Evolutionary conservation across 495 filamentous ascomycete genomes (phyloP), one percentile per base, ranked within the genome.

Genomic region (Cudoniella acicularis): DNA sequence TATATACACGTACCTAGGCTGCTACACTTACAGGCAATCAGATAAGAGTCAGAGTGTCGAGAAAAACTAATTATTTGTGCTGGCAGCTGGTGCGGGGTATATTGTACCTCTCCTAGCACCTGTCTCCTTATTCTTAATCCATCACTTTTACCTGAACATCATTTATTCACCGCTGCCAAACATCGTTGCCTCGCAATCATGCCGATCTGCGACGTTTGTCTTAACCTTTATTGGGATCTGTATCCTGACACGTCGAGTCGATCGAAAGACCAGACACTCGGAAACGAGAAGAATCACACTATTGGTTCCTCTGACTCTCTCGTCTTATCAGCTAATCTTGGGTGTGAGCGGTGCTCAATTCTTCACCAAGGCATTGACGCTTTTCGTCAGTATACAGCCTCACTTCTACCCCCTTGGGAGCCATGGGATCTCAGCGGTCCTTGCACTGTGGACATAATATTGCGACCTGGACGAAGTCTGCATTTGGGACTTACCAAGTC

Each of bases 341-440:
- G 48, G 23, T 50, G 48, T 20, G 48, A 50, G 22, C n/a, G 23
- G 48, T 50, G 48, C 23, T 50, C 48, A 24, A 50, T 50, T 26
- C 48, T 50, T 21, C 21, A 50, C n/a, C 48, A 50, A 50, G 48
- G 48, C n/a, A 23, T 50, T 20, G 48, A 24, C 20, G 48, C 48
- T 50, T 50, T 50, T 50, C 48, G 48, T 24, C 48, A 50, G 23
- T 50, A 50, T 26, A 50, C 48, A 50, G 48, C 48, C 43, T 50
- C 48, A 26, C 48, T 50, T 26, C 48, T 23, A 50, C 21, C 20
- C 23, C 48, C 48, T 50, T 50, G 48, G 48, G 25, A 50, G 25
- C 48, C 48, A 50, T 50, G 48, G 48, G 48, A 50, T 25, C 48
- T 50, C 48, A 20, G 48, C 20, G 48, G 48, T n/a, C 48, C 48